A percentile compares a stretch with the other conserved stretches of the same genome.
Evolutionary conservation across 306 rosid species (phyloP).

Genomic region (Malus asiatica): DNA sequence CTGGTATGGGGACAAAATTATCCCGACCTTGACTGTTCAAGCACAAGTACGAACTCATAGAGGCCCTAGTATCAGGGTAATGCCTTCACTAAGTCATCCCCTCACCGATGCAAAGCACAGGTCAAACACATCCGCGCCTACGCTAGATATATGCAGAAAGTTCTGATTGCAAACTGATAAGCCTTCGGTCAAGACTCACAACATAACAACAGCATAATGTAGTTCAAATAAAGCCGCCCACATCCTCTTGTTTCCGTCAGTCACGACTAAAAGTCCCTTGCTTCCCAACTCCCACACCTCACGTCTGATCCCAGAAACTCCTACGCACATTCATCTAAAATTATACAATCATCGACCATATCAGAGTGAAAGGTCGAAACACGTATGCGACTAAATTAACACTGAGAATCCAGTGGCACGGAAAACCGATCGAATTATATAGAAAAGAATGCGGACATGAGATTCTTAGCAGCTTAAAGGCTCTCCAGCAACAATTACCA

Average conservation of each 20-base stretch:
- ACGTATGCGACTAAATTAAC: neutral
- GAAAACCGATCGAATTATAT: neutral
- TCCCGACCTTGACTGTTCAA: neutral
- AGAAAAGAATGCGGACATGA: neutral
- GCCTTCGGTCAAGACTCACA: neutral
- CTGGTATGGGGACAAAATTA: neutral
- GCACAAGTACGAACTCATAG: neutral
- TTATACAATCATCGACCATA: neutral
- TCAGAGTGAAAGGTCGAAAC: neutral
- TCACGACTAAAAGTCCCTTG: neutral
- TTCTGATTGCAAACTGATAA: neutral
- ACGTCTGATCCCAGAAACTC: neutral
- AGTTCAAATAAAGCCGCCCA: neutral
- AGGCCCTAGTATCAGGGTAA: too few species aligned
- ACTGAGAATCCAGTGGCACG: neutral
- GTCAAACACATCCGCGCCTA: neutral
- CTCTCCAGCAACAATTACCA: conserved; percentile 26
- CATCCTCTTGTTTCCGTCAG: neutral
- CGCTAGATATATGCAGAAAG: neutral
- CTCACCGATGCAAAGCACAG: neutral
- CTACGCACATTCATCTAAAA: neutral
- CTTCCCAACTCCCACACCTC: neutral
- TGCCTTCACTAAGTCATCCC: neutral
- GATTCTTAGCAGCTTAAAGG: neutral
- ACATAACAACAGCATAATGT: neutral